Evolutionary conservation across 371 early-diverging fungal species (phyloP).

Genomic region (Mucor circinelloides): DNA sequence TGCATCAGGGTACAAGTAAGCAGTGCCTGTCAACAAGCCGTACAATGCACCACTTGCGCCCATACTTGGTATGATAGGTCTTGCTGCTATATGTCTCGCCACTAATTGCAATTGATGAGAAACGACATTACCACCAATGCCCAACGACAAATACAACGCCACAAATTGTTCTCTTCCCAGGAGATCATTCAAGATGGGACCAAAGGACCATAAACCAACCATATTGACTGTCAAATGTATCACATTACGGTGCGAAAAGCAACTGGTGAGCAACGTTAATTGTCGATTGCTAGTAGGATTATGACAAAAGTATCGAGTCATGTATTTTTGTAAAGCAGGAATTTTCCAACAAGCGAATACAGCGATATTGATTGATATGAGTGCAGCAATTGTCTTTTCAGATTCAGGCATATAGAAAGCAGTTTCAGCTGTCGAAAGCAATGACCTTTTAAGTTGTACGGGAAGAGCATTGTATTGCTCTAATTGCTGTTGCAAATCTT

Average conservation of each 20-base stretch:
- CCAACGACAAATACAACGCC: conserved; percentile 72
- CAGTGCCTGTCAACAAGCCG: conserved; percentile 59
- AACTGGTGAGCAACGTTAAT: conserved; percentile 66
- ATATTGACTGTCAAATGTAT: conserved; percentile 72
- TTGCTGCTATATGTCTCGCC: conserved; percentile 30
- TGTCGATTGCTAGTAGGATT: conserved; percentile 56
- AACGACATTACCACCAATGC: conserved; percentile 58
- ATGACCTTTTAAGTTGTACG: conserved; percentile 38
- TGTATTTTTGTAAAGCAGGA: conserved; percentile 57
- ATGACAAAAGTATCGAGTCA: conserved; percentile 71
- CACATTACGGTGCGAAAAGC: conserved; percentile 66
- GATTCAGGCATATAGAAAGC: conserved; percentile 42
- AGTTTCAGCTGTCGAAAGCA: conserved; percentile 31
- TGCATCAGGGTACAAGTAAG: conserved; percentile 60
- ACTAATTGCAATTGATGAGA: conserved; percentile 59
- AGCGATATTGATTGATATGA: conserved; percentile 63
- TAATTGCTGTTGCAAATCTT: not conserved
- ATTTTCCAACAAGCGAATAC: conserved; percentile 74
- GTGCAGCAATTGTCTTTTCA: conserved; percentile 50
- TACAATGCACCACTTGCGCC: conserved; percentile 82
- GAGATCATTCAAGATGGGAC: conserved; percentile 38
- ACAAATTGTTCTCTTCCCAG: conserved; percentile 73
- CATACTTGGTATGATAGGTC: conserved; percentile 59
- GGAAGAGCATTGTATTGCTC: conserved; percentile 31
- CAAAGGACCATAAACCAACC: conserved; percentile 69